These are phyloP conservation scores for Colletotrichum sublineola DNA, from an alignment of 2,329 filamentous ascomycete species.

Conservation along the genomic window DNA sequence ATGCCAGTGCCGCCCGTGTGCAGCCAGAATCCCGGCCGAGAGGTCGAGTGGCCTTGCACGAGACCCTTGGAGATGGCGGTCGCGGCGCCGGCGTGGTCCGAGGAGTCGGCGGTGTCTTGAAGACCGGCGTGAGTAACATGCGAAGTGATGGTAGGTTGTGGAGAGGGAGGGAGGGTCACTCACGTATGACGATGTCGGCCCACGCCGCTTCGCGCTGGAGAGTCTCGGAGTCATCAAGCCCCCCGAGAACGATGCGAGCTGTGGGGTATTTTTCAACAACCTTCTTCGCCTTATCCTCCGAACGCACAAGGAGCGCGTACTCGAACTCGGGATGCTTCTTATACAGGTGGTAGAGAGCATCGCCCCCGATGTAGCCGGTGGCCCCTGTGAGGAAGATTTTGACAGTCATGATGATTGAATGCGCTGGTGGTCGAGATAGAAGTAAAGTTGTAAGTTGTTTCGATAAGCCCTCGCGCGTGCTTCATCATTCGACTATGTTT, in stretches of 20 bases:
- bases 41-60: slow-evolving; percentile 58
- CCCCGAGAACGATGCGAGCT: slow-evolving; percentile 49
- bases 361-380: slow-evolving; percentile 45
- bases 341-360: slow-evolving; percentile 39
- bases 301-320: slow-evolving; percentile 42
- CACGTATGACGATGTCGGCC: slow-evolving; percentile 55
- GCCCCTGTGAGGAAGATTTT: slow-evolving; percentile 42
- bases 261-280: slow-evolving; percentile 45
- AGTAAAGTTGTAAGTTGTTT: neutral
- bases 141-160: no score
- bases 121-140: neutral
- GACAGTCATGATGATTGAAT: slow-evolving; percentile 1
- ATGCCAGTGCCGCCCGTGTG: slow-evolving; percentile 70
- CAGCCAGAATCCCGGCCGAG: slow-evolving; percentile 62
- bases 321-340: slow-evolving; percentile 41
- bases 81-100: slow-evolving; percentile 59
- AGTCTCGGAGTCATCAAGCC: slow-evolving; percentile 50
- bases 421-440: neutral
- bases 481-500: neutral
- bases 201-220: slow-evolving; percentile 49
- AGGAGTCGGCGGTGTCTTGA: slow-evolving; percentile 57
- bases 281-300: slow-evolving; percentile 39
- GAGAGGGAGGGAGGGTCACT: neutral
- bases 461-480: no score
- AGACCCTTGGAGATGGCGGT: slow-evolving; percentile 61